Base-by-base conservation (phyloP, 2,329 filamentous ascomycete genomes). In the Whalleya microplaca region DNA sequence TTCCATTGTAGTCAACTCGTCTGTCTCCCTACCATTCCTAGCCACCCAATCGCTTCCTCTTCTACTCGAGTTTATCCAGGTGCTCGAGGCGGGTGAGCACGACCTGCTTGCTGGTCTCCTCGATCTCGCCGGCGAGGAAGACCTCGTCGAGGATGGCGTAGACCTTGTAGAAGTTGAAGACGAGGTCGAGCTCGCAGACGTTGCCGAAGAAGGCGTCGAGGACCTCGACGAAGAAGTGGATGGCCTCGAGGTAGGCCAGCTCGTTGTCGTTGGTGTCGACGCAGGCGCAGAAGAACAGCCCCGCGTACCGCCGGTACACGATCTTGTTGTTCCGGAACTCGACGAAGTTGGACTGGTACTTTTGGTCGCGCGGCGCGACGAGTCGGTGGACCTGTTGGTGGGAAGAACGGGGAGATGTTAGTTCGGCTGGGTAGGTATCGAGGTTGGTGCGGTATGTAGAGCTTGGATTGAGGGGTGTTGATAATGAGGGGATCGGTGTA, bases 311-410 rank as follows among this genome's bases (percentile, higher is more conserved):
- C 44, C 96, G 89, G 80, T 99, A 99, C 51, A 99, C 92, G 68
- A 99, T 90, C 80, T 97, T 98, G 73, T 94, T 92, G 77, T 92
- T 91, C 65, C 91, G 90, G 79, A 90, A 89, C 78, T 99, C 95
- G 82, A 99, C 95, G 71, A 99, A 99, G 80, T 99, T 99, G 78
- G 92, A 96, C 75, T 99, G 95, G 81, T 99, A 96, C 74, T 99
- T 99, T 74, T 99, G 95, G 77, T 99, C 95, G 72, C 95, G 91
- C 6, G 95, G 95, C 0, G 95, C 95, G 59, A 99, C 94, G 66
- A 99, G 92, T 62, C 95, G 93, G 82, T 99, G 95, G 69, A 98
- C 91, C 89, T 92, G 67, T 47, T 54, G 32, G 23, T 58, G n/a
- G n/a, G n/a, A n/a, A 18, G 40, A 21, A 18, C 46, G 47, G 56